phyloP scores from a whole-genome alignment of 2,329 filamentous ascomycete species.

The Fusarium odoratissimum region DNA sequence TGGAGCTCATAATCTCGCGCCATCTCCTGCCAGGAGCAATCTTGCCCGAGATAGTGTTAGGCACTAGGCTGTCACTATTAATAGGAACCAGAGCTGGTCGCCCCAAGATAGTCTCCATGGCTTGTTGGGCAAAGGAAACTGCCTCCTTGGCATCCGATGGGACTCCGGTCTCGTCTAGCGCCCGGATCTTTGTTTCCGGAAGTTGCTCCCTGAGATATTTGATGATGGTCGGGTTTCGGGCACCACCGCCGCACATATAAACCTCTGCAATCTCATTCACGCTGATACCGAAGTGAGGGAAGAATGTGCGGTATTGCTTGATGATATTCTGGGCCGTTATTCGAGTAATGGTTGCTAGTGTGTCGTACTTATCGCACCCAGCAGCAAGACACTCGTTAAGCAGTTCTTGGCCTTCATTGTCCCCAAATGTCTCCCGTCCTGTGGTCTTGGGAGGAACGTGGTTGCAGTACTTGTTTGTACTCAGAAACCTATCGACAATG shows the following conservation, averaged over 20 bases:
- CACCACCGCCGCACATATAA: conserved; percentile 13
- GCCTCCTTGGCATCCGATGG: conserved; percentile 65
- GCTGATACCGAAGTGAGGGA: conserved; percentile 8
- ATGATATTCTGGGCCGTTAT: conserved; percentile 70
- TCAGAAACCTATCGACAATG: conserved; percentile 43
- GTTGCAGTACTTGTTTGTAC: conserved; percentile 60
- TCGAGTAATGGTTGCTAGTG: conserved; percentile 68
- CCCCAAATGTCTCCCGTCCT: conserved; percentile 68
- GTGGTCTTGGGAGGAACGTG: conserved; percentile 66
- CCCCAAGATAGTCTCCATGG: conserved; percentile 67
- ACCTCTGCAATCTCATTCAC: conserved; percentile 1
- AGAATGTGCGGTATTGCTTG: conserved; percentile 30
- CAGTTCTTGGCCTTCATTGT: conserved; percentile 64
- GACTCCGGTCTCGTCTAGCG: conserved; percentile 66
- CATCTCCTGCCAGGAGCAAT: conserved; percentile 7
- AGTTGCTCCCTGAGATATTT: conserved; percentile 11
- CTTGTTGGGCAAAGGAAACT: conserved; percentile 65
- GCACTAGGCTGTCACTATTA: conserved; percentile 2
- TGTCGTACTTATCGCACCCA: conserved; percentile 56
- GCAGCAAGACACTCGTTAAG: conserved; percentile 57
- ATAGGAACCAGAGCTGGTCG: conserved; percentile 46
- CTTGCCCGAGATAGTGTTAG: conserved; percentile 10
- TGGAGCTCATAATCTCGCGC: conserved; percentile 1
- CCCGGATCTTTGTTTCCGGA: conserved; percentile 56
- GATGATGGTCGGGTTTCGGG: conserved; percentile 10